These are phyloP conservation scores for Leucosporidium scottii DNA, from an alignment of 768 basidiomycete species.

Conservation along the genomic window DNA sequence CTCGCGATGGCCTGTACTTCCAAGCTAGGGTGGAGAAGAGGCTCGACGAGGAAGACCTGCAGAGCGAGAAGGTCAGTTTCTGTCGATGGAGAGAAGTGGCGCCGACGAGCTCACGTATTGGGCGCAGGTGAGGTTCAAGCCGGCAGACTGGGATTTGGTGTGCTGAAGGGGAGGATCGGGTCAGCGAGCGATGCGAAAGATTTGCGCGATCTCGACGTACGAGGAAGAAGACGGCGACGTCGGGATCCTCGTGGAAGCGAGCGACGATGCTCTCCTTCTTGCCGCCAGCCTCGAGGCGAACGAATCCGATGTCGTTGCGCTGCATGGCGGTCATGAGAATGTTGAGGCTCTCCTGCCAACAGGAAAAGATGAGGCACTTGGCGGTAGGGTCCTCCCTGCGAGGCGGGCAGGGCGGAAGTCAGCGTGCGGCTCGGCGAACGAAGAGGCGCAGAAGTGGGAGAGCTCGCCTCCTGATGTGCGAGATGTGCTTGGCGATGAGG, in stretches of 20 bases:
- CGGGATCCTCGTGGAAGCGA: conserved; percentile 28
- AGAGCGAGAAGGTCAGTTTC: neutral
- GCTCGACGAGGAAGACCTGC: conserved; percentile 37
- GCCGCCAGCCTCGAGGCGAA: conserved; percentile 32
- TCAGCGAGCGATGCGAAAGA: neutral
- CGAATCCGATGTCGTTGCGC: conserved; percentile 29
- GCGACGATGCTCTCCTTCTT: conserved; percentile 33
- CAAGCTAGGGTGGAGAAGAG: conserved; percentile 31
- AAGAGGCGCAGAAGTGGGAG: neutral
- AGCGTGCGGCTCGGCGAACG: too few species aligned
- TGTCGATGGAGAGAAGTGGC: too few species aligned
- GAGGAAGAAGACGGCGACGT: conserved; percentile 32
- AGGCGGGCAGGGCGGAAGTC: neutral
- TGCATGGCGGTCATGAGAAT: conserved; percentile 23
- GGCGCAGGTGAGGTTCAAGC: conserved; percentile 32
- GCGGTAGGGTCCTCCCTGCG: conserved; percentile 17
- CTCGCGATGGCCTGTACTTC: conserved; percentile 35
- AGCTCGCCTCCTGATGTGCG: conserved; percentile 10
- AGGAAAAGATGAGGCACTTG: conserved; percentile 36
- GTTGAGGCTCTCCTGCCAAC: conserved; percentile 3
- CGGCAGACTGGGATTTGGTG: conserved; percentile 32
- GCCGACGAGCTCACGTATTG: conserved; percentile 5
- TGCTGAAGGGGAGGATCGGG: neutral
- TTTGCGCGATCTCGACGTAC: neutral
- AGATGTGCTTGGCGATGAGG: conserved; percentile 20